Evolutionary conservation across 768 basidiomycete species (phyloP).

Genomic region (Erythrobasidium yunnanense): DNA sequence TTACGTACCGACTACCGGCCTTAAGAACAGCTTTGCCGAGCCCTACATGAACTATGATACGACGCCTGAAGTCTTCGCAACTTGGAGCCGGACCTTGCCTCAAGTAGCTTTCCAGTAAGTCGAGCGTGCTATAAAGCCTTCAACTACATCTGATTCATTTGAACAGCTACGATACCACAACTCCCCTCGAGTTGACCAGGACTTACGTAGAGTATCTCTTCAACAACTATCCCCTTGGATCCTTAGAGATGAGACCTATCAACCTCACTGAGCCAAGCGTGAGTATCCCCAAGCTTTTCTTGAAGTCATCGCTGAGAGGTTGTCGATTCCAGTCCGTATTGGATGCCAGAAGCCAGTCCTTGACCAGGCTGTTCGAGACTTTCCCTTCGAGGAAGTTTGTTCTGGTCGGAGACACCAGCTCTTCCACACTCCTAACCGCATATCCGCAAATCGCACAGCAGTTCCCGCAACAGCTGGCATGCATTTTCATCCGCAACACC

Average conservation of each 20-base stretch:
- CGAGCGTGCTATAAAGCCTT: neutral
- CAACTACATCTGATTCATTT: neutral
- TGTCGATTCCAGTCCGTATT: constrained; percentile 8
- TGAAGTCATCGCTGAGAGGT: no score
- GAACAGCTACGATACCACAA: constrained; percentile 24
- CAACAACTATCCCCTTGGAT: constrained; percentile 27
- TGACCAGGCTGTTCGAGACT: constrained; percentile 21
- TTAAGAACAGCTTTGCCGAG: constrained; percentile 25
- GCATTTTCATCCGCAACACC: constrained; percentile 27
- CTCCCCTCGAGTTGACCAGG: constrained; percentile 19
- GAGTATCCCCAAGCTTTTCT: neutral
- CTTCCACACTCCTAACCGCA: constrained; percentile 16
- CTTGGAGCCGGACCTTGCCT: constrained; percentile 2
- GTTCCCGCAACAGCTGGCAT: constrained; percentile 17
- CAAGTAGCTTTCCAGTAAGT: constrained; percentile 19
- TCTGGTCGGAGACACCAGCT: constrained; percentile 23
- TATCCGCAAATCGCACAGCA: constrained; percentile 22
- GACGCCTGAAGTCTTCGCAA: constrained; percentile 16
- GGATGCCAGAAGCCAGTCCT: constrained; percentile 12
- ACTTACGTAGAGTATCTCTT: constrained; percentile 27
- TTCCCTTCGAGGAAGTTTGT: constrained; percentile 23
- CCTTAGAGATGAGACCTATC: constrained; percentile 24
- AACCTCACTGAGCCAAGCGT: constrained; percentile 11
- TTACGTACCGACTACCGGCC: constrained; percentile 22
- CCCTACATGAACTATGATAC: constrained; percentile 24